A percentile compares a stretch with the other conserved stretches of the same genome.
Conservation (phyloP, 306 rosid species). For the Ziziphus jujuba region DNA sequence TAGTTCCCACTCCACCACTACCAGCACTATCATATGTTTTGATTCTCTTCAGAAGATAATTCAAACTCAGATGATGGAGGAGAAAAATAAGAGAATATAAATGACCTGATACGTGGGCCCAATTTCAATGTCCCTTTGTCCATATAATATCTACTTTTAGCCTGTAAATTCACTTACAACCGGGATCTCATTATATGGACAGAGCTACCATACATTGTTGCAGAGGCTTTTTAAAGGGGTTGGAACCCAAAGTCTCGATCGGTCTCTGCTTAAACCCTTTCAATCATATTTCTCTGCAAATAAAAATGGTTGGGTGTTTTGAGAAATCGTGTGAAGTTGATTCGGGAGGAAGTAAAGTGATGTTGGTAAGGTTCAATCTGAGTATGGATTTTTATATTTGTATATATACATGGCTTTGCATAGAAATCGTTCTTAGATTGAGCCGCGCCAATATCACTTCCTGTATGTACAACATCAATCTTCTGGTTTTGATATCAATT, state of each 20-base stretch:
- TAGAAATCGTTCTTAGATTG: constrained; percentile 65
- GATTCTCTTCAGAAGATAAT: neutral
- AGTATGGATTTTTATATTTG: constrained; percentile 8
- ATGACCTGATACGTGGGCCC: constrained; percentile 7
- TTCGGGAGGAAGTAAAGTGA: neutral
- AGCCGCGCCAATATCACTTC: constrained; percentile 99
- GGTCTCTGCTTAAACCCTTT: neutral
- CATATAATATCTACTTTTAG: neutral
- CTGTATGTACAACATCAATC: neutral
- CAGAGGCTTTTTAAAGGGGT: neutral
- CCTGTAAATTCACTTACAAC: neutral
- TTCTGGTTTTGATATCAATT: no score
- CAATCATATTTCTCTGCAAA: neutral
- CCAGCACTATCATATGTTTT: neutral
- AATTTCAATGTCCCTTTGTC: neutral
- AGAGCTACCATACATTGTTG: neutral
- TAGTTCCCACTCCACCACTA: no score
- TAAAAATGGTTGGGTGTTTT: neutral
- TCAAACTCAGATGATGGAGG: neutral
- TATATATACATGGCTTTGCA: neutral
- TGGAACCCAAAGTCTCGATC: neutral
- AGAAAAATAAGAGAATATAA: neutral
- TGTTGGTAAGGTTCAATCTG: constrained; percentile 13
- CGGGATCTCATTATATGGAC: no score
- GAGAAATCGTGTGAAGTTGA: neutral